Percentiles rank a stretch among this genome's conserved stretches.
Evolutionary conservation across 1,284 basidiomycete species (phyloP).

Genomic region (Cystobasidiaceae sp.): DNA sequence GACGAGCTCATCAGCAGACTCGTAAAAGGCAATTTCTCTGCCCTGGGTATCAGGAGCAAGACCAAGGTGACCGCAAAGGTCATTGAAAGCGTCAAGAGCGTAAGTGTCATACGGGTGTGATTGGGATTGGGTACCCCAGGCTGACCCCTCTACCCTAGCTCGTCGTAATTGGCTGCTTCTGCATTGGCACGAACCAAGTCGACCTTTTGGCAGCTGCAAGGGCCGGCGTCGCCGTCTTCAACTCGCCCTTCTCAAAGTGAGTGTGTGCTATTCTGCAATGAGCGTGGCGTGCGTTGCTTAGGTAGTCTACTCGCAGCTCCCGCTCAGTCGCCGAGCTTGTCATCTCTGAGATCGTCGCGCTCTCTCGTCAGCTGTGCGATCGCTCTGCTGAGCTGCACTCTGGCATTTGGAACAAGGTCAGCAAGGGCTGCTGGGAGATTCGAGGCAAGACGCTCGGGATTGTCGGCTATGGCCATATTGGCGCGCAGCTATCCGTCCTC

Average conservation of each 20-base stretch:
- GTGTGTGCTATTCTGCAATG: neutral
- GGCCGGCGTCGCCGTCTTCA: constrained; percentile 95
- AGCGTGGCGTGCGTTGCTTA: neutral
- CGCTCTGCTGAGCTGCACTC: constrained; percentile 79
- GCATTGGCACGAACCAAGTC: constrained; percentile 99
- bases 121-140: no score
- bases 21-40: constrained; percentile 83
- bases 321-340: constrained; percentile 98
- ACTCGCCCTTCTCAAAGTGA: constrained; percentile 94
- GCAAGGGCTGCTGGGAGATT: constrained; percentile 96
- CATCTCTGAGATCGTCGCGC: constrained; percentile 84
- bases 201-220: constrained; percentile 78
- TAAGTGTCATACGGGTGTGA: neutral
- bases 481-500: constrained; percentile 92
- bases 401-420: constrained; percentile 98
- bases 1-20: constrained; percentile 70
- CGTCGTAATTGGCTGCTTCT: constrained; percentile 96
- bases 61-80: constrained; percentile 90
- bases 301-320: no score
- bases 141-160: constrained; percentile 55
- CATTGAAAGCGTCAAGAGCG: constrained; percentile 53
- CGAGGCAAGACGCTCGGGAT: constrained; percentile 97
- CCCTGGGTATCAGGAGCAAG: constrained; percentile 93
- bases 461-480: constrained; percentile 98
- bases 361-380: constrained; percentile 91